These are phyloP conservation scores for Mentha longifolia DNA, from an alignment of 257 asterid species.

Conservation along the genomic window DNA sequence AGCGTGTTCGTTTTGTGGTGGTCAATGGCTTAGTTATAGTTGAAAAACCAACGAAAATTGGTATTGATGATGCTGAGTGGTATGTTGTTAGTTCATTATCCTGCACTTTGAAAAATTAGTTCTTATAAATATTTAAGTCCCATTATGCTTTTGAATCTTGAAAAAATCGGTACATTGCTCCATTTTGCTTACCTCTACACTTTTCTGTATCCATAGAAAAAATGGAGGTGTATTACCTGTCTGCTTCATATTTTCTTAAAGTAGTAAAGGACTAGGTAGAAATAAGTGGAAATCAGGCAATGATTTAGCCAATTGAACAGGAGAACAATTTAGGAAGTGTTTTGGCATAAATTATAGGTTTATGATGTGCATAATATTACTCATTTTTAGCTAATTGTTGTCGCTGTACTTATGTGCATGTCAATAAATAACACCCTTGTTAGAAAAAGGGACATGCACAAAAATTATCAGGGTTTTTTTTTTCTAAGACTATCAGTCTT, in stretches of 20 bases:
- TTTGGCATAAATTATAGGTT: no score
- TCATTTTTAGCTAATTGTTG: no score
- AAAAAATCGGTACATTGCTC: background rate
- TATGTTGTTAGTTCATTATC: conserved; percentile 42
- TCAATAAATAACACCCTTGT: no score
- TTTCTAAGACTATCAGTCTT: no score
- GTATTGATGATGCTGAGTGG: conserved; percentile 85
- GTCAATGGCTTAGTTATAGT: conserved; percentile 87
- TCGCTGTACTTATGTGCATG: no score
- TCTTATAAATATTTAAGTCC: conserved; percentile 17
- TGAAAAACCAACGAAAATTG: conserved; percentile 81
- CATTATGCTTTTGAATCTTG: conserved; percentile 15
- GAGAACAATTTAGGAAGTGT: background rate
- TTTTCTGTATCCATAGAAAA: conserved; percentile 13
- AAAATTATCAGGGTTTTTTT: no score
- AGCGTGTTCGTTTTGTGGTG: conserved; percentile 97
- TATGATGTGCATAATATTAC: no score
- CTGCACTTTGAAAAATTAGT: conserved; percentile 21
- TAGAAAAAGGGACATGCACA: no score
- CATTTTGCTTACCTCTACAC: background rate
- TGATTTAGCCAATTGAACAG: background rate
- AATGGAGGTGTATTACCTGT: conserved; percentile 5
- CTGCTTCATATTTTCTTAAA: conserved; percentile 1
- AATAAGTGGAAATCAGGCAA: background rate
- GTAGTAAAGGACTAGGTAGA: conserved; percentile 17